Evolutionary conservation across 768 basidiomycete genomes (phyloP), one percentile per base, ranked within the genome.

Genomic region (Tulasnella sp.): DNA sequence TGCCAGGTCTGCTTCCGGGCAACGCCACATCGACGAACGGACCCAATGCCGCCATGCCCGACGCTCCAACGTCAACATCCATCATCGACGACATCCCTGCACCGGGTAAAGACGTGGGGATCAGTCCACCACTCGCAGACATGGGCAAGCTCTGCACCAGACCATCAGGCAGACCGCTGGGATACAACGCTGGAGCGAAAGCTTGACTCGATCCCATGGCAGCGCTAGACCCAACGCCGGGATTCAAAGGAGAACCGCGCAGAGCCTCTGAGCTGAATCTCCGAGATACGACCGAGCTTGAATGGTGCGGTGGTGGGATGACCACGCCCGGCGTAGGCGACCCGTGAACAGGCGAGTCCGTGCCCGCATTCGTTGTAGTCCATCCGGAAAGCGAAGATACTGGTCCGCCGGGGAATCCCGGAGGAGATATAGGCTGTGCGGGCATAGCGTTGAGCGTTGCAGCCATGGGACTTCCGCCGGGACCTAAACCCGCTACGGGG

Each of bases 301-400:
- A 7, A 35, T 46, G 48, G 55, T 76, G 75, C 9, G 75, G 75
- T n/a, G 75, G 75, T 5, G 75, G 75, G 55, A 76, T 76, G 46
- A 76, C 39, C 35, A 76, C 42, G 3, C 75, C 55, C n/a, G 75
- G 57, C 16, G 57, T 32, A 37, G 57, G 39, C 37, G 75, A 76
- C 16, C 55, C 61, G 16, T 40, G 29, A 13, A 16, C 39, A 46
- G 71, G 71, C 37, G 39, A 72, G 71, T 46, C 71, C n/a, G 71
- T 18, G 1, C n/a, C 29, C 5, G 40, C 1, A 10, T 29, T 6
- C 6, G 71, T 20, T 7, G 71, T 67, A 16, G 61, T 35, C 61
- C 61, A 67, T 1, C 61, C 61, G 0, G 61, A 35, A 20, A 67
- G 29, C 61, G 61, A 67, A 15, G 61, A 67, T 29, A 67, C 61